These are phyloP conservation scores for Schizosaccharomyces japonicus DNA, from an alignment of 805 yeast species.

Conservation along the genomic window DNA sequence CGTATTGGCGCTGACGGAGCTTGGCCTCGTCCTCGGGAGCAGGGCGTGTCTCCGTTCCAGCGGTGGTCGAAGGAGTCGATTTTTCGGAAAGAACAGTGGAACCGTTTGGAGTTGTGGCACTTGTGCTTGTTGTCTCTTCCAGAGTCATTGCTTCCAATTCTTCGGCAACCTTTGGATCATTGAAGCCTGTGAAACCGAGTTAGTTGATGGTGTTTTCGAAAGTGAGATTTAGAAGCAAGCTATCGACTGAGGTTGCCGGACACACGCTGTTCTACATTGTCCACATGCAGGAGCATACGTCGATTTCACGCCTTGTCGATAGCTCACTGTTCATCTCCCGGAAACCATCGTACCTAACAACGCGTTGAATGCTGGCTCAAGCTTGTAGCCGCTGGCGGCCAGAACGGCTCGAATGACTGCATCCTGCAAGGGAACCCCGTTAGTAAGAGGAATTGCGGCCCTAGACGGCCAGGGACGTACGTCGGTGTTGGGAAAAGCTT, in stretches of 20 bases:
- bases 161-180: neutral
- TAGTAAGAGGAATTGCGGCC: neutral
- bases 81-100: no score
- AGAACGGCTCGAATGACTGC: neutral
- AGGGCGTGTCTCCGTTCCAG: no score
- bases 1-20: neutral
- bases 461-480: neutral
- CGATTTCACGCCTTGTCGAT: neutral
- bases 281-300: no score
- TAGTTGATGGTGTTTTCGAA: no score
- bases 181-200: neutral
- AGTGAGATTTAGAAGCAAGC: no score
- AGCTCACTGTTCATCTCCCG: neutral
- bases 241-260: no score
- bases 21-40: neutral
- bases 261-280: no score
- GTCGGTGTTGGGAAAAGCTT: conserved; percentile 1
- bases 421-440: neutral
- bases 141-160: conserved; percentile 1
- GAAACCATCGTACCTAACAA: neutral
- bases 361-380: conserved; percentile 1
- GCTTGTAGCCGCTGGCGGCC: neutral
- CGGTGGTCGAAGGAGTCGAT: neutral
- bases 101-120: no score
- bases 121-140: no score